Evolutionary conservation across 176 grass and related monocot genomes (phyloP), one percentile per base, ranked within the genome.

Genomic region (Tillandsia fasciculata): DNA sequence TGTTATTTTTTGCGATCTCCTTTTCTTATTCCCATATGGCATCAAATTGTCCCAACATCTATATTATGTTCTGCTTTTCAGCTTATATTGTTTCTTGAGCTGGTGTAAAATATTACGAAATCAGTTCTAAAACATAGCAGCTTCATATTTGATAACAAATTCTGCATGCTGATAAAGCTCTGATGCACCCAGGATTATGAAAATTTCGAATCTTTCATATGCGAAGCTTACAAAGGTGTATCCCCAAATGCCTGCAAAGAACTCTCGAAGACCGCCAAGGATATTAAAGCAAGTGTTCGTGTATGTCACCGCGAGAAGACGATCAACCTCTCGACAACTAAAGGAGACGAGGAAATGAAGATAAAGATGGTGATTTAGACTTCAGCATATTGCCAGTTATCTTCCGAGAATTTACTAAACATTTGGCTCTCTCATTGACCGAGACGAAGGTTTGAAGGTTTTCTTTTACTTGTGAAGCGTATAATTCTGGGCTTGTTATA

Each of bases 211-310:
- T 63, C 79, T 9, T 84, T 83, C 57, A 28, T 92, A 47, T 97
- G 93, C 79, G 85, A 87, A 79, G 89, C 86, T 17, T 97, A 87
- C 81, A 90, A 80, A 79, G 74, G 86, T 10, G 82, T 67, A 27
- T 76, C 74, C 24, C 86, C 89, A 50, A 80, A 81, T 64, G 74
- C 56, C 29, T 97, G 93, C 73, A 13, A 85, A 23, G 74, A 51
- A 54, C 63, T 63, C 11, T 72, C 70, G 11, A 65, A 22, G 57
- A 48, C 54, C 14, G 64, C 52, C 3, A 64, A 71, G 72, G 49
- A 64, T 26, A 83, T 64, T 28, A 74, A 75, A 76, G 48, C 59
- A n/a, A 71, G 52, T 49, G 22, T 29, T 26, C 42, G 63, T 42
- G 83, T 89, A 67, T 82, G 53, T 9, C 84, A 83, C 77, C 74